Evolutionary conservation across 176 grass and related monocot genomes (phyloP).

Genomic region (Tillandsia leiboldiana): DNA sequence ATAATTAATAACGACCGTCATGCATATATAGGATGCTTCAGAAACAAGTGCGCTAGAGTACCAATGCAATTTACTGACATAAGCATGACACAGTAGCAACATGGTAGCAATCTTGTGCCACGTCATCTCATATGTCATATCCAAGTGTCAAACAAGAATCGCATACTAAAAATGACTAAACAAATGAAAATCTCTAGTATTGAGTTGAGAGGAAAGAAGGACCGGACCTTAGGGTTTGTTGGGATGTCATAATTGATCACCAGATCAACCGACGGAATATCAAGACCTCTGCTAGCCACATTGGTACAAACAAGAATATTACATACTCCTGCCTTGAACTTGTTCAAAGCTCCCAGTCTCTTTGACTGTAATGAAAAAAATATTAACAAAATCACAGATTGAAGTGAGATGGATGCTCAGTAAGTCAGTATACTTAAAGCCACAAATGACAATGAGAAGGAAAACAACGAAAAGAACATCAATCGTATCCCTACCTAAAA

Average conservation of each 20-base stretch:
- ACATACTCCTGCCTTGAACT: slow-evolving; percentile 68
- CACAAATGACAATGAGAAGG: neutral
- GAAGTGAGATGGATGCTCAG: too few relatives aligned
- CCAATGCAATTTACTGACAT: too few relatives aligned
- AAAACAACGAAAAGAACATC: neutral
- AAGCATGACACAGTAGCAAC: too few relatives aligned
- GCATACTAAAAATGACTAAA: too few relatives aligned
- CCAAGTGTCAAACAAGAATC: too few relatives aligned
- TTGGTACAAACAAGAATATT: slow-evolving; percentile 81
- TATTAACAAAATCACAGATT: too few relatives aligned
- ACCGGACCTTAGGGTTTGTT: slow-evolving; percentile 64
- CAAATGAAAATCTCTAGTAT: neutral
- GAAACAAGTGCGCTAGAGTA: too few relatives aligned
- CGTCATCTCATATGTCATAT: too few relatives aligned
- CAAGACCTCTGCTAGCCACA: slow-evolving; percentile 84
- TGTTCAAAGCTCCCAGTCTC: slow-evolving; percentile 76
- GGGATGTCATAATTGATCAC: slow-evolving; percentile 95
- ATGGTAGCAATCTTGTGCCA: too few relatives aligned
- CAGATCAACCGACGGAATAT: slow-evolving; percentile 78
- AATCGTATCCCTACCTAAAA: neutral
- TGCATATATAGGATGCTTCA: too few relatives aligned
- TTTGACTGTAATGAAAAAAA: slow-evolving; percentile 45
- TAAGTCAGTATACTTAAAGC: neutral
- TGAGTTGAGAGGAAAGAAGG: neutral
- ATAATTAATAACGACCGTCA: too few relatives aligned